Conservation (phyloP, 345 rosid genomes). For the Mercurialis annua region DNA sequence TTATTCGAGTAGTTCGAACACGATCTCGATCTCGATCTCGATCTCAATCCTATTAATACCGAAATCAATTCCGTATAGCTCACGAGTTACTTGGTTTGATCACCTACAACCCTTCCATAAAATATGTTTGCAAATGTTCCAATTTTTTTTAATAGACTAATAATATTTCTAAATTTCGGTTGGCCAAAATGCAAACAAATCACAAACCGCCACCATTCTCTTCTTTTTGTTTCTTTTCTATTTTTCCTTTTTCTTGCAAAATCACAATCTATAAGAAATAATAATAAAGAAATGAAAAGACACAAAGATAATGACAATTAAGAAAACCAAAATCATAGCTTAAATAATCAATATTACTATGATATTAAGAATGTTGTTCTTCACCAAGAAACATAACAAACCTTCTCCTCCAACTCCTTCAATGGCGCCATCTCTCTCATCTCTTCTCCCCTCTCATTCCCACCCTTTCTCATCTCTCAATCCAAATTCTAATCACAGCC, state of each 20-base stretch:
- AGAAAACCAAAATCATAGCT: no score
- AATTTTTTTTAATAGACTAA: no score
- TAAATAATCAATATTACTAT: no score
- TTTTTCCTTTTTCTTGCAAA: no score
- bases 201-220: not conserved
- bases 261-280: not conserved
- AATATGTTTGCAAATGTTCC: no score
- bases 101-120: no score
- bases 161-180: not conserved
- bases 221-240: no score
- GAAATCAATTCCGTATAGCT: no score
- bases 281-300: not conserved
- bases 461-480: constrained; percentile 9
- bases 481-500: constrained; percentile 10
- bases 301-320: not conserved
- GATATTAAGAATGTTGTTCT: constrained; percentile 10
- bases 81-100: no score
- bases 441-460: constrained; percentile 28
- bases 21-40: no score
- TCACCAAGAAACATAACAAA: not conserved
- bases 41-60: no score
- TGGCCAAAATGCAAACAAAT: not conserved
- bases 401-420: not conserved
- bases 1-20: no score
- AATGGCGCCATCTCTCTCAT: constrained; percentile 38